Evolutionary conservation across 495 filamentous ascomycete genomes (phyloP), one percentile per base, ranked within the genome.

Genomic region (Aspergillus bridgeri): DNA sequence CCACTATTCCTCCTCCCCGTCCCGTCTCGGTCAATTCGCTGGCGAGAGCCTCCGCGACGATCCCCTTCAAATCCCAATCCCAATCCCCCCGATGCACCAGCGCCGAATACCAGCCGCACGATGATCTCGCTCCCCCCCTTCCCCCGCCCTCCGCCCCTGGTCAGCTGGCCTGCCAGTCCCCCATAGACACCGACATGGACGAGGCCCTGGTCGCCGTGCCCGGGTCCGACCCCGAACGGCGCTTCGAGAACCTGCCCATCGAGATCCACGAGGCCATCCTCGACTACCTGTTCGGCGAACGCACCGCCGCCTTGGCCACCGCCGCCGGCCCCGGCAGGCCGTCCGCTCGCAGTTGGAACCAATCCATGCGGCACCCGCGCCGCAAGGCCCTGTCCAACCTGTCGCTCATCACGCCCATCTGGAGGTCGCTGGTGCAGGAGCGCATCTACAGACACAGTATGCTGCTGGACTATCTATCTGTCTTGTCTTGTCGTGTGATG

Each of bases 191-290:
- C 45, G 67, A 72, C 49, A 69, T 69, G 67, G 63, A 65, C 46
- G 67, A 66, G 21, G 45, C 27, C 13, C n/a, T 27, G 38, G 43
- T 55, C 49, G 46, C 42, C 20, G 62, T 52, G 38, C 49, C 58
- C 8, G 51, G 22, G 15, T 20, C 56, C 23, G 44, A 38, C 53
- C 61, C 61, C 43, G 57, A 56, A 18, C 47, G 65, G 15, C 65
- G 56, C 11, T 73, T 89, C 52, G 74, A 76, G 52, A 71, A 83
- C 54, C 75, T 90, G 9, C 87, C 87, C 18, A 75, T 80, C 51
- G 87, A 90, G 67, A 88, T 90, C 49, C 84, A 89, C 65, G 86
- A 89, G 60, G 80, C 77, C 43, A 86, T 90, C 47, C 73, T 89
- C 7, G 86, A 89, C 62, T 79, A 87, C 63, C 67, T 90, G 15